Conservation (phyloP, 345 rosid genomes). For the Ceriops tagal region DNA sequence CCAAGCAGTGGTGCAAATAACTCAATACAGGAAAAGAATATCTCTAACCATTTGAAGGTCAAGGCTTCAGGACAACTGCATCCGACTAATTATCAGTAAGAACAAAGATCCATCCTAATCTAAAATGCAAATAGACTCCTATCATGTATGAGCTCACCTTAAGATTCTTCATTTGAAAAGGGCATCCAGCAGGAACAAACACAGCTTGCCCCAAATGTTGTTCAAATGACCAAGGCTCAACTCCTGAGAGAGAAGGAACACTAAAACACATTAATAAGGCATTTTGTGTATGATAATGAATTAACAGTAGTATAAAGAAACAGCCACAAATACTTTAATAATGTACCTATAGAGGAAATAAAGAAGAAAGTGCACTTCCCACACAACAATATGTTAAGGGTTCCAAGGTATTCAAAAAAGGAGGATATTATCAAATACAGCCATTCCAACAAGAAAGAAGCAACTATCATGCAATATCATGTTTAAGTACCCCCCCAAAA, state of each 20-base stretch:
- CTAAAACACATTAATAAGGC: neutral
- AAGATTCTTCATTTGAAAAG: slow-evolving; percentile 74
- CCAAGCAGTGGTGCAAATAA: neutral
- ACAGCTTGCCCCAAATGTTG: slow-evolving; percentile 81
- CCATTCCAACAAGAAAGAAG: too few species aligned
- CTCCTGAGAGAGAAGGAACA: slow-evolving; percentile 47
- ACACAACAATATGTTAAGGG: neutral
- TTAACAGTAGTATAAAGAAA: slow-evolving; percentile 1
- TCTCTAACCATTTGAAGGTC: slow-evolving; percentile 2
- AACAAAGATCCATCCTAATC: neutral
- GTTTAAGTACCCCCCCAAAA: neutral
- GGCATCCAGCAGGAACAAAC: slow-evolving; percentile 95
- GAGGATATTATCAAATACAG: neutral
- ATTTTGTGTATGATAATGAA: neutral
- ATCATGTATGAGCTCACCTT: slow-evolving; percentile 40
- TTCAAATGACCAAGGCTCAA: slow-evolving; percentile 89
- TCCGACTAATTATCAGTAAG: neutral
- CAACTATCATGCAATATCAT: neutral
- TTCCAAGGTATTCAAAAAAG: neutral
- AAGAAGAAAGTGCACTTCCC: neutral
- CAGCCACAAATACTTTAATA: neutral
- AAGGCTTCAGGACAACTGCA: neutral
- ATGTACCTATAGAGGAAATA: neutral
- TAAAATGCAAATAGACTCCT: neutral
- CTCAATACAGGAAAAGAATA: neutral